Percentiles rank a stretch among this genome's conserved stretches.
Evolutionary conservation across 345 rosid genomes (phyloP).

Genomic region (Cardamine chenopodiifolia): DNA sequence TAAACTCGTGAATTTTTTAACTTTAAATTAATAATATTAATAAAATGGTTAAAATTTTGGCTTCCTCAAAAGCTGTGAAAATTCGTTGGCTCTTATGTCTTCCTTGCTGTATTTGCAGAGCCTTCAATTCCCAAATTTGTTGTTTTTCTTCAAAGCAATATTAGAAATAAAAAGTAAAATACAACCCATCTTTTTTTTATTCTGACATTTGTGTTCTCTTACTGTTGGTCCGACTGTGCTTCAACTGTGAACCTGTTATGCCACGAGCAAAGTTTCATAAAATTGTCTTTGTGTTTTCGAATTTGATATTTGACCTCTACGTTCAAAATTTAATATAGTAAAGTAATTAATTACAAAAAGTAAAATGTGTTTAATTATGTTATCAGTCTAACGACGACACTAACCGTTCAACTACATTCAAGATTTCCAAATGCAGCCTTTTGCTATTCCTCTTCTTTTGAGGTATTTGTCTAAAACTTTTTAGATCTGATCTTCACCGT

Average conservation of each 20-base stretch:
- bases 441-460: conserved; percentile 33
- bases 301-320: not conserved
- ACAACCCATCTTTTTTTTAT: not conserved
- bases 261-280: not conserved
- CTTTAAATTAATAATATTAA: no score
- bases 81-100: conserved; percentile 28
- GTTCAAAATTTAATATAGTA: not conserved
- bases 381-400: conserved; percentile 29
- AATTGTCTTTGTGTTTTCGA: not conserved
- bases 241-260: conserved; percentile 25
- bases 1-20: no score
- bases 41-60: not conserved
- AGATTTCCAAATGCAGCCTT: conserved; percentile 39
- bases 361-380: conserved; percentile 2
- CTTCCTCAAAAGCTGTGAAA: conserved; percentile 37
- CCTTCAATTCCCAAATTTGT: conserved; percentile 17
- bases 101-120: conserved; percentile 27
- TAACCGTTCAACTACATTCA: conserved; percentile 38
- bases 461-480: conserved; percentile 24
- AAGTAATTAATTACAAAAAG: not conserved
- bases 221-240: conserved; percentile 33
- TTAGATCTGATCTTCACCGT: conserved; percentile 4
- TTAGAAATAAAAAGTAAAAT: not conserved
- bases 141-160: not conserved
- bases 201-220: conserved; percentile 27